Conservation (phyloP, 768 basidiomycete genomes). For the Auricularia sp. region DNA sequence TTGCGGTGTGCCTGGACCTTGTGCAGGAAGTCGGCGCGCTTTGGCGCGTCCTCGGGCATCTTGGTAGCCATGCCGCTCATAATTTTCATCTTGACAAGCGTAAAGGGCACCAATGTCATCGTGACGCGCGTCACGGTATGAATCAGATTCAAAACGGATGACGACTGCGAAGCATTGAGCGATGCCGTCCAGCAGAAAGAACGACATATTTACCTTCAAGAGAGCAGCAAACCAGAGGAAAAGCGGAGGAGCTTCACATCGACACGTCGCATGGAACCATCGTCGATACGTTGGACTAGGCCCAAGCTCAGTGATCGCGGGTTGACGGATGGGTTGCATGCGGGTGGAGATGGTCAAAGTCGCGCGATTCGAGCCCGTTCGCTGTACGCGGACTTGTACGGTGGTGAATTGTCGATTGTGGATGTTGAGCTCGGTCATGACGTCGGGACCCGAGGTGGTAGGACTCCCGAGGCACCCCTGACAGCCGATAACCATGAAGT, state of each 20-base stretch:
- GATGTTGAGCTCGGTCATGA: too few relatives aligned
- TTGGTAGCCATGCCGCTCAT: slow-evolving; percentile 28
- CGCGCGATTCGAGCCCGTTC: not conserved
- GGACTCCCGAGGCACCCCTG: too few relatives aligned
- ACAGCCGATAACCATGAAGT: too few relatives aligned
- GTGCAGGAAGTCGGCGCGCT: not conserved
- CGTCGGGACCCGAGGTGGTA: too few relatives aligned
- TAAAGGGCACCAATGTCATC: slow-evolving; percentile 62
- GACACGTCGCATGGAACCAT: slow-evolving; percentile 32
- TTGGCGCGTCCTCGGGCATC: slow-evolving; percentile 2
- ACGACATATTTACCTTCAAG: slow-evolving; percentile 44
- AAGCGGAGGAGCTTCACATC: slow-evolving; percentile 27
- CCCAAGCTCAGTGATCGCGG: not conserved
- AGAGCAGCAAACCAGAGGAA: slow-evolving; percentile 48
- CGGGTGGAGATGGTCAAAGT: not conserved
- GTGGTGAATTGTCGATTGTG: too few relatives aligned
- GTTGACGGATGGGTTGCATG: slow-evolving; percentile 2
- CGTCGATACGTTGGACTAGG: not conserved
- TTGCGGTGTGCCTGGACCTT: slow-evolving; percentile 24
- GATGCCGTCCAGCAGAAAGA: not conserved
- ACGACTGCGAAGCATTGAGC: slow-evolving; percentile 36
- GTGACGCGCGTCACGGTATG: slow-evolving; percentile 61
- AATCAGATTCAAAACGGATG: slow-evolving; percentile 60
- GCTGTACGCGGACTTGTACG: too few relatives aligned
- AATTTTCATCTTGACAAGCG: slow-evolving; percentile 45